These are phyloP conservation scores for Aspergillus cristatus DNA, from an alignment of 495 filamentous ascomycete genomes.

Conservation along the genomic window DNA sequence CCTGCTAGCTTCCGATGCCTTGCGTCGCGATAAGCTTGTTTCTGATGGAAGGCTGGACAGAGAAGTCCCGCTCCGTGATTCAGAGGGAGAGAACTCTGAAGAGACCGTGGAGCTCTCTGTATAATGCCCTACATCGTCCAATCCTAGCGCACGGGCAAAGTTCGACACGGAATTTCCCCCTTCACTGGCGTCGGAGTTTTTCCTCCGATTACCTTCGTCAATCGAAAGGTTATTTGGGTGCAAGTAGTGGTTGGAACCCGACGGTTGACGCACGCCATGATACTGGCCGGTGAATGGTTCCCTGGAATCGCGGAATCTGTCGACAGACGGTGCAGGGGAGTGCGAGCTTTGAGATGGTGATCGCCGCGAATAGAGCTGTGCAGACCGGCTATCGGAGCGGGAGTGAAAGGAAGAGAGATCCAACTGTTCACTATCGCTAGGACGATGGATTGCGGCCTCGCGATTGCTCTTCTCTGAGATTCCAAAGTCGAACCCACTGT, in stretches of 20 bases:
- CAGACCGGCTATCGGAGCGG: too few species aligned
- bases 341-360: too few species aligned
- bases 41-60: slow-evolving; percentile 51
- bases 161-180: slow-evolving; percentile 27
- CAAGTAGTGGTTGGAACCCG: slow-evolving; percentile 3
- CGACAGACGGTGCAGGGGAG: too few species aligned
- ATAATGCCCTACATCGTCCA: slow-evolving; percentile 31
- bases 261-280: not conserved
- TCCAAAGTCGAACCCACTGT: slow-evolving; percentile 21
- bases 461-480: slow-evolving; percentile 4
- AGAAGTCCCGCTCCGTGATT: slow-evolving; percentile 59
- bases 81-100: slow-evolving; percentile 56
- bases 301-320: too few species aligned
- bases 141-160: slow-evolving; percentile 31
- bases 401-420: too few species aligned
- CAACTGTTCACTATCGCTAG: too few species aligned
- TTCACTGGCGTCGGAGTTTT: slow-evolving; percentile 27
- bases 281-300: too few species aligned
- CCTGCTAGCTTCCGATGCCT: slow-evolving; percentile 24
- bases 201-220: slow-evolving; percentile 6
- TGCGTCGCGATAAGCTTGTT: slow-evolving; percentile 21
- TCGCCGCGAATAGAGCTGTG: too few species aligned
- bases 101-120: slow-evolving; percentile 60
- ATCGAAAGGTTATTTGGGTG: slow-evolving; percentile 8
- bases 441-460: not conserved